Evolutionary conservation across 2,329 filamentous ascomycete species (phyloP), one percentile per base, ranked within the genome.

Genomic region (Phoma sp.): DNA sequence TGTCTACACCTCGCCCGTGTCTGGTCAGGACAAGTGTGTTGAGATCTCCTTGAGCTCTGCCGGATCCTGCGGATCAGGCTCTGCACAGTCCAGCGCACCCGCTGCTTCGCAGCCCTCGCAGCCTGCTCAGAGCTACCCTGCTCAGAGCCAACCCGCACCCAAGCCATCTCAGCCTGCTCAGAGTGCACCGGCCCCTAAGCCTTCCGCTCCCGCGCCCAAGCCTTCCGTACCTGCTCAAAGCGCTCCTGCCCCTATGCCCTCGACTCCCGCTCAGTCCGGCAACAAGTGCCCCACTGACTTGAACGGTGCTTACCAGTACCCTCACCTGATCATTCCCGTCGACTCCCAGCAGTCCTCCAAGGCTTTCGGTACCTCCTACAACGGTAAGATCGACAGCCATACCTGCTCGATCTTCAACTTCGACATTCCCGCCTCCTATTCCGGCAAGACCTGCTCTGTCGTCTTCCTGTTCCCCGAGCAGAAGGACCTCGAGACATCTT

Each of bases 391-490:
- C 29, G 43, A 56, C 41, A 55, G 43, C 22, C 45, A 58, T 31
- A 77, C 88, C 33, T 83, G 82, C 12, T 82, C 83, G 12, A 82
- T 89, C 67, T 90, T 88, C 82, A 88, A 88, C 77, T 90, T 90
- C 74, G 85, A 88, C 67, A 83, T 90, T 38, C 84, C 83, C 1
- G 58, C 73, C 4, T 73, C 75, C 5, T 80, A 85, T 63, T 63
- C 77, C 8, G 84, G 83, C 62, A 84, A 85, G 74, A 84, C 76
- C 6, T 91, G 88, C 77, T 82, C 80, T 51, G 77, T 90, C 8
- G 77, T 86, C 52, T 90, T 90, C 82, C 77, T 88, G 39, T 84
- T 89, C 74, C 88, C 88, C 10, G 62, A 77, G 45, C 73, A 84
- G 58, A 65, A 77, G 15, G 73, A 86, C 31, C 82, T 88, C n/a